phyloP scores from a whole-genome alignment of 140 eudicot species.

The Senecio squalidus region DNA sequence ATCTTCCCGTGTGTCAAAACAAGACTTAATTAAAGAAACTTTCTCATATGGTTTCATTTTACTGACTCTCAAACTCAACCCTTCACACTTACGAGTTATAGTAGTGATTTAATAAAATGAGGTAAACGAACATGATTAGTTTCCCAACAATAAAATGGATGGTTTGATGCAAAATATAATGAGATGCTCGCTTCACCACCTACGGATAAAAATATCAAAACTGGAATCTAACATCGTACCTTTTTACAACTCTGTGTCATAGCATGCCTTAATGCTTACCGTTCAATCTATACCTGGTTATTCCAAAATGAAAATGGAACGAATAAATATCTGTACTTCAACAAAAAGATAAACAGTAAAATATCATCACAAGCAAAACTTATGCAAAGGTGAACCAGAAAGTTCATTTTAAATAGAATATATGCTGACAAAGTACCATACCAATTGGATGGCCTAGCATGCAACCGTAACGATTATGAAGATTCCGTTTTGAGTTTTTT shows the following conservation, averaged over 20 bases:
- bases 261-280: not conserved
- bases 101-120: not conserved
- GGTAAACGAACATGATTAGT: not conserved
- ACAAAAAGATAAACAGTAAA: conserved; percentile 4
- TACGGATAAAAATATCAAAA: not conserved
- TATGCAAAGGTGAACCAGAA: not conserved
- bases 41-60: no score
- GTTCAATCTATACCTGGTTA: not conserved
- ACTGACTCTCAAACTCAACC: no score
- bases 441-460: conserved; percentile 10
- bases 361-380: conserved; percentile 12
- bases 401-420: conserved; percentile 15
- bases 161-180: not conserved
- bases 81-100: not conserved
- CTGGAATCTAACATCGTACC: not conserved
- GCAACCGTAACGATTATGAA: conserved; percentile 7
- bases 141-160: not conserved
- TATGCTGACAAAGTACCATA: conserved; percentile 9
- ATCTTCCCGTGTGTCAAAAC: no score
- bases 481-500: conserved; percentile 17
- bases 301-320: not conserved
- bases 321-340: not conserved
- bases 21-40: no score
- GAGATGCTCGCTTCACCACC: not conserved
- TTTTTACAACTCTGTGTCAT: not conserved